Base-by-base conservation (phyloP, 2,329 filamentous ascomycete genomes). In the Nemania serpens region DNA sequence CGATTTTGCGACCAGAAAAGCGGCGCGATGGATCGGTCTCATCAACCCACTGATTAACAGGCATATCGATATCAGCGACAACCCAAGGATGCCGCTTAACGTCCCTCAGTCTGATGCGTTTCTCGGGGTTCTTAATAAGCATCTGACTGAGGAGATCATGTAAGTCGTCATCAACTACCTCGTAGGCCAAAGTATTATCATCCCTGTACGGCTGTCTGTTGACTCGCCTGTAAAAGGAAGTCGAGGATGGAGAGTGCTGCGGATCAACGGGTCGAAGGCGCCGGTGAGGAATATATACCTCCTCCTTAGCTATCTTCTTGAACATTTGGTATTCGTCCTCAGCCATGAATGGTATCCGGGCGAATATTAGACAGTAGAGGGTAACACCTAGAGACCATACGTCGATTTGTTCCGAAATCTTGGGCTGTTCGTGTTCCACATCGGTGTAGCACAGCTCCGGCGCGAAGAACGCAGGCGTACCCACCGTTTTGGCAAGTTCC, bases 361-460 rank as follows among this genome's bases (percentile, higher is more conserved):
- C 95, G 73, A 90, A 99, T 57, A 99, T 88, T 74, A 99, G 88
- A 71, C 94, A 97, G 77, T 97, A 99, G 2, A 99, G 84, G 0
- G 95, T 99, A 18, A 99, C 92, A 20, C 95, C 95, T 20, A 99
- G 82, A 11, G 95, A 97, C 95, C 95, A 99, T 15, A 99, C 89
- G 72, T 99, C 95, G 68, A 99, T 97, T 69, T 96, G 91, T 69
- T 92, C 91, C 4, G 93, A 97, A 42, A 99, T 88, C 78, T 83
- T 94, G 66, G 84, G 92, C 70, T 84, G 90, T 71, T 83, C 87
- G 69, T 77, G 82, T 63, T 87, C 88, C 22, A 88, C 77, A 64
- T 95, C 93, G 1, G 91, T 96, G 74, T 93, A 95, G 77, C 95
- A 99, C 39, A 99, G 83, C 75, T 99, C 95, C 3, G 95, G 95